Evolutionary conservation across 2,329 filamentous ascomycete species (phyloP).

Genomic region (Diaporthe vexans): DNA sequence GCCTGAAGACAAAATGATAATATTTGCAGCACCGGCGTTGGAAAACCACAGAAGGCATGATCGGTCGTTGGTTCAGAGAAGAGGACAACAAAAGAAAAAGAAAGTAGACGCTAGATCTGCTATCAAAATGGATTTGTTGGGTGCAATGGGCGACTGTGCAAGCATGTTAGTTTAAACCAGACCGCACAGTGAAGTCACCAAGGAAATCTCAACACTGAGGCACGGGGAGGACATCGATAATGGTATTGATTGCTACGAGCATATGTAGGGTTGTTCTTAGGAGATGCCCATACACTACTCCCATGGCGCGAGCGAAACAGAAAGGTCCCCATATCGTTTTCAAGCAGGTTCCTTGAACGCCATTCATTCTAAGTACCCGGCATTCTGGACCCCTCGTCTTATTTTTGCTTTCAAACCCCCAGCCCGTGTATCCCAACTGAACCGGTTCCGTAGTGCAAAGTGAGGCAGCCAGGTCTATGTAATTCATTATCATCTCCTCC

Average conservation of each 20-base stretch:
- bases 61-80: not conserved
- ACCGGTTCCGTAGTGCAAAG: not conserved
- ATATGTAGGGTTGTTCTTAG: not conserved
- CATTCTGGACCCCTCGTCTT: not conserved
- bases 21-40: constrained; percentile 26
- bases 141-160: not conserved
- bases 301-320: not conserved
- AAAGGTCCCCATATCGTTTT: not conserved
- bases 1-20: not conserved
- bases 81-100: not conserved
- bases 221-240: no score
- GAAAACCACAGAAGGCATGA: not conserved
- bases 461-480: constrained; percentile 22
- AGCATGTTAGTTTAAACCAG: no score
- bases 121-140: not conserved
- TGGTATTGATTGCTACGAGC: not conserved
- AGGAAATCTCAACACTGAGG: no score
- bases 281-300: not conserved
- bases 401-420: not conserved
- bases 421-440: not conserved
- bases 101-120: constrained; percentile 13
- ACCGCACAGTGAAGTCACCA: not conserved
- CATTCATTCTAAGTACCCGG: constrained; percentile 22
- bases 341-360: constrained; percentile 17
- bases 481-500: constrained; percentile 16